A percentile compares a stretch with the other conserved stretches of the same genome.
Conservation (phyloP, 352 stramenopile genomes). For the Phytophthora chlamydospora region DNA sequence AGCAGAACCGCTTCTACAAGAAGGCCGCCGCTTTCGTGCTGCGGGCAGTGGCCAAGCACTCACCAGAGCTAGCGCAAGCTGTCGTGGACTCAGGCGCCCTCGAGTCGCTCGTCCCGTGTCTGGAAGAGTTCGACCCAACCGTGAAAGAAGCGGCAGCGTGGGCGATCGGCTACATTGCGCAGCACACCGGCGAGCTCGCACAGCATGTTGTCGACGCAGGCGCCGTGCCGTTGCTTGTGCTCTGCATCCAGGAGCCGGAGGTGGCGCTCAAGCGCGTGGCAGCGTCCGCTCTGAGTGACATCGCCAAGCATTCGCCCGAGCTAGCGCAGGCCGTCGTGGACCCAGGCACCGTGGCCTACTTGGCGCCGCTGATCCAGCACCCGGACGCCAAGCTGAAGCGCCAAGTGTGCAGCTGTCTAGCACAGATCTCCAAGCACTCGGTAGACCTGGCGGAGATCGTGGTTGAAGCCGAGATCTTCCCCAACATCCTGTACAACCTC, state of each 20-base stretch:
- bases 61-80: constrained; percentile 93
- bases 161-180: constrained; percentile 96
- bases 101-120: constrained; percentile 92
- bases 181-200: constrained; percentile 93
- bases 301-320: constrained; percentile 95
- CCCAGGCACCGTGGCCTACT: constrained; percentile 92
- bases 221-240: constrained; percentile 92
- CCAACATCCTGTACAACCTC: constrained; percentile 95
- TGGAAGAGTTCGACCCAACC: constrained; percentile 96
- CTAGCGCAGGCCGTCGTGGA: constrained; percentile 94
- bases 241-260: constrained; percentile 96
- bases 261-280: constrained; percentile 95
- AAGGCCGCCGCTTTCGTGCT: constrained; percentile 95
- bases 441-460: constrained; percentile 96
- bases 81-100: constrained; percentile 94
- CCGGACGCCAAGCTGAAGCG: constrained; percentile 95
- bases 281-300: constrained; percentile 92
- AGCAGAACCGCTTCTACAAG: constrained; percentile 97
- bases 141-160: constrained; percentile 95
- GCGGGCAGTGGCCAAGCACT: constrained; percentile 94
- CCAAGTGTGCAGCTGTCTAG: constrained; percentile 90
- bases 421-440: constrained; percentile 95
- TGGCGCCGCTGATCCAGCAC: constrained; percentile 94
- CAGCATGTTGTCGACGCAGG: constrained; percentile 94
- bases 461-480: constrained; percentile 96